Evolutionary conservation across 495 filamentous ascomycete species (phyloP).

Genomic region (Aspergillus biplanus): DNA sequence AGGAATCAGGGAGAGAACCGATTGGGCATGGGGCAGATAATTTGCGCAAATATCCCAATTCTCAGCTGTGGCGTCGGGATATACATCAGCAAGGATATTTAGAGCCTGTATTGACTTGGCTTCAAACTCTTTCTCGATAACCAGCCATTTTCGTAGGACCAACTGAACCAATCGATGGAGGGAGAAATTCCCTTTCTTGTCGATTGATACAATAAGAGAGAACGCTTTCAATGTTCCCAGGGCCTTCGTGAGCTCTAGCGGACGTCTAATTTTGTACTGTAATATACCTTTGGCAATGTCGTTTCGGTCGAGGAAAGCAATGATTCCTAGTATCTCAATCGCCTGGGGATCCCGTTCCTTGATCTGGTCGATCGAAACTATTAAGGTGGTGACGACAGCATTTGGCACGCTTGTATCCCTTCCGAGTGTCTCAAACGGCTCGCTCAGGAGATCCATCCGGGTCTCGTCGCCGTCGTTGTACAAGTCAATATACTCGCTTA

Average conservation of each 20-base stretch:
- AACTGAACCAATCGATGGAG: conserved; percentile 52
- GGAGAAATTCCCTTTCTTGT: conserved; percentile 28
- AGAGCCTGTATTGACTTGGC: conserved; percentile 37
- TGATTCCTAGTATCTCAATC: conserved; percentile 47
- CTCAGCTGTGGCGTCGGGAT: conserved; percentile 38
- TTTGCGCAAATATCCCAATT: conserved; percentile 39
- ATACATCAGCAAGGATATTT: conserved; percentile 30
- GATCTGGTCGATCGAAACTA: conserved; percentile 47
- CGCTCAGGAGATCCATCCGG: conserved; percentile 23
- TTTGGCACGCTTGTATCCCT: conserved; percentile 34
- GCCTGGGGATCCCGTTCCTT: conserved; percentile 37
- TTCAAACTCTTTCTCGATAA: conserved; percentile 23
- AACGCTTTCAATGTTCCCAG: conserved; percentile 45
- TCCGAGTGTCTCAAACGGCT: conserved; percentile 24
- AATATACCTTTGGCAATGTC: conserved; percentile 44
- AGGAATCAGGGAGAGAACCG: conserved; percentile 24
- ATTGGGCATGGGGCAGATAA: conserved; percentile 43
- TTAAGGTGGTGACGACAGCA: conserved; percentile 40
- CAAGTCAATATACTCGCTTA: conserved; percentile 37
- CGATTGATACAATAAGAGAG: conserved; percentile 38
- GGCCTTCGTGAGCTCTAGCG: conserved; percentile 34
- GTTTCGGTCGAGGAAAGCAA: conserved; percentile 46
- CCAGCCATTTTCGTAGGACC: conserved; percentile 46
- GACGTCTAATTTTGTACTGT: conserved; percentile 21
- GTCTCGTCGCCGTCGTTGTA: conserved; percentile 26